Evolutionary conservation across 1,284 basidiomycete species (phyloP).

Genomic region (Marasmius oreades): DNA sequence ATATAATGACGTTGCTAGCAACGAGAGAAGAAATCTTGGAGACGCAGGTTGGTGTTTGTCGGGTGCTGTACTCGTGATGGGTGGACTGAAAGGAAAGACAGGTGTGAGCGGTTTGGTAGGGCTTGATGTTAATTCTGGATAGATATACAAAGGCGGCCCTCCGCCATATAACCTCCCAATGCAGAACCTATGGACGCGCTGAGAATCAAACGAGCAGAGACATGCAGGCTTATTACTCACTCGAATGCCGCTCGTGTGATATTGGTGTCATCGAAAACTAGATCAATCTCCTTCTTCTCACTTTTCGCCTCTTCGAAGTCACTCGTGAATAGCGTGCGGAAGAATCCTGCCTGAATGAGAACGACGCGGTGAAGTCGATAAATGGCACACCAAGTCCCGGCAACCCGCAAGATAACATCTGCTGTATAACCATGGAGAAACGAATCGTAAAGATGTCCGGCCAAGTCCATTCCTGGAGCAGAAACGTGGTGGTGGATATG

Average conservation of each 20-base stretch:
- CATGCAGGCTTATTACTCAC: constrained; percentile 9
- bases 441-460: constrained; percentile 64
- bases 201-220: constrained; percentile 12
- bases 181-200: constrained; percentile 56
- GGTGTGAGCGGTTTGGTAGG: constrained; percentile 67
- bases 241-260: constrained; percentile 72
- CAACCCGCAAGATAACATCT: constrained; percentile 71
- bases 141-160: constrained; percentile 72
- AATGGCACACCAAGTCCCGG: constrained; percentile 69
- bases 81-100: constrained; percentile 42
- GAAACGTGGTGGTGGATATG: no score
- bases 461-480: background rate
- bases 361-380: constrained; percentile 82
- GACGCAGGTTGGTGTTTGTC: constrained; percentile 67
- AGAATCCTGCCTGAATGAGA: constrained; percentile 90
- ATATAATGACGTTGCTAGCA: constrained; percentile 84
- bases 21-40: constrained; percentile 80
- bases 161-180: constrained; percentile 83
- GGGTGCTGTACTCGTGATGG: constrained; percentile 33
- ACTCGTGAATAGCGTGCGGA: constrained; percentile 77
- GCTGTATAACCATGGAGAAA: constrained; percentile 71
- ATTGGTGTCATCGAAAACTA: constrained; percentile 81
- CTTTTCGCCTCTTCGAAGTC: constrained; percentile 63
- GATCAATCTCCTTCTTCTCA: constrained; percentile 45
- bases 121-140: constrained; percentile 64